Percentiles rank a stretch among this genome's conserved stretches.
Conservation (phyloP, 805 yeast genomes). For the Myxozyma kluyveri region DNA sequence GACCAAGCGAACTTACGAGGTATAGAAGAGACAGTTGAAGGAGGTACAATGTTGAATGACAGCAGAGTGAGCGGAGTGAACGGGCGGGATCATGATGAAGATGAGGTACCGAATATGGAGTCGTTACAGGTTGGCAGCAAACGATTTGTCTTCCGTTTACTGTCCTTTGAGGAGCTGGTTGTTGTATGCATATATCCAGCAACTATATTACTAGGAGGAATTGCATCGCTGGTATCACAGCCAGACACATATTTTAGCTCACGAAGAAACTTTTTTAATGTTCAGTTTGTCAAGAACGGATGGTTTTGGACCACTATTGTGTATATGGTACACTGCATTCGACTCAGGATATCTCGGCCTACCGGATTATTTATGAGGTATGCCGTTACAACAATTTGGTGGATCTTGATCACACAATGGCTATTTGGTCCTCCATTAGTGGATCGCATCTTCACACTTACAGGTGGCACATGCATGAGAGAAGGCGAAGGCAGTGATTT, state of each 20-base stretch:
- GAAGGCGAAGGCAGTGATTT: slow-evolving; percentile 4
- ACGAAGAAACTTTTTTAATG: slow-evolving; percentile 70
- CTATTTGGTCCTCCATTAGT: slow-evolving; percentile 78
- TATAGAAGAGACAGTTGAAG: no score
- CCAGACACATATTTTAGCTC: slow-evolving; percentile 38
- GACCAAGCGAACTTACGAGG: no score
- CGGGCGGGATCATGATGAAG: no score
- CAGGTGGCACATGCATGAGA: slow-evolving; percentile 75
- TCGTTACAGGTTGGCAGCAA: background rate
- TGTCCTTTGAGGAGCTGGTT: slow-evolving; percentile 22
- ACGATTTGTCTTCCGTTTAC: slow-evolving; percentile 8
- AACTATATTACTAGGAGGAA: slow-evolving; percentile 32
- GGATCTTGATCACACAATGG: slow-evolving; percentile 88
- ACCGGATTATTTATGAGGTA: slow-evolving; percentile 41
- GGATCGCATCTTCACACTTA: slow-evolving; percentile 74
- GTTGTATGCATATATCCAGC: slow-evolving; percentile 32
- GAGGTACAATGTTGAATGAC: no score
- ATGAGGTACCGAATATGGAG: no score
- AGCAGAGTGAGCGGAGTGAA: no score
- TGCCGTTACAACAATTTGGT: slow-evolving; percentile 63
- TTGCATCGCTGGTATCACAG: slow-evolving; percentile 24
- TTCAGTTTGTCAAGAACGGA: slow-evolving; percentile 77
- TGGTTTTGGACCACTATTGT: slow-evolving; percentile 83
- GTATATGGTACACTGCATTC: slow-evolving; percentile 30
- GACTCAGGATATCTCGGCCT: slow-evolving; percentile 9